phyloP scores from a whole-genome alignment of 2,329 filamentous ascomycete genomes.

The Aspergillus chevalieri region DNA sequence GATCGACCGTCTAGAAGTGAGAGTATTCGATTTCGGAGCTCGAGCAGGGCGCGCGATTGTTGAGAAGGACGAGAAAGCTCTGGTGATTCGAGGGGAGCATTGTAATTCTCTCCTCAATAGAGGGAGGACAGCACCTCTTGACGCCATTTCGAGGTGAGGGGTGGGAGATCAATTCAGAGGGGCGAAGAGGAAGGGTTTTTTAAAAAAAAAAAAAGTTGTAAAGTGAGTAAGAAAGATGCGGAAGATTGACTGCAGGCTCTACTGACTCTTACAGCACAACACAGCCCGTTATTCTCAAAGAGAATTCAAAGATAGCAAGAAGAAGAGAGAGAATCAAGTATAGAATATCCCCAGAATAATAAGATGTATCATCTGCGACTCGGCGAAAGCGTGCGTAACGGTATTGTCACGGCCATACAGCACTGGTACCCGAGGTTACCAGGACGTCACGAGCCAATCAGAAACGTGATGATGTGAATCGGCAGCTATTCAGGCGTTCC shows the following conservation, averaged over 20 bases:
- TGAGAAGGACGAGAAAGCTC: slow-evolving; percentile 17
- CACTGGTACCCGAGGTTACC: slow-evolving; percentile 1
- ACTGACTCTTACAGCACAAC: background rate
- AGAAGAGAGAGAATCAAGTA: background rate
- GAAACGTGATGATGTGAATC: slow-evolving; percentile 19
- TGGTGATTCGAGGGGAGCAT: slow-evolving; percentile 23
- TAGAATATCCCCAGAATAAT: background rate
- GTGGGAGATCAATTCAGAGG: background rate
- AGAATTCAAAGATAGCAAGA: background rate
- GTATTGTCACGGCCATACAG: slow-evolving; percentile 16
- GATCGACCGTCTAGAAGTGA: slow-evolving; percentile 12
- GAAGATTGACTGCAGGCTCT: too few relatives aligned
- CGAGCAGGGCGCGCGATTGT: slow-evolving; percentile 16
- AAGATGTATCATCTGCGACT: background rate
- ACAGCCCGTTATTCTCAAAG: background rate
- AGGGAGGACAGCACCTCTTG: slow-evolving; percentile 35
- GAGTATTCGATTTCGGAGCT: slow-evolving; percentile 13
- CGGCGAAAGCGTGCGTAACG: slow-evolving; percentile 18
- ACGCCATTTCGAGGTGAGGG: slow-evolving; percentile 30
- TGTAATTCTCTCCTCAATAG: slow-evolving; percentile 37
- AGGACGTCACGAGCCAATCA: slow-evolving; percentile 19
- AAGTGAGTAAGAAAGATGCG: too few relatives aligned
- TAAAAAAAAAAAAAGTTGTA: background rate
- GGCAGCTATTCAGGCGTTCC: slow-evolving; percentile 1
- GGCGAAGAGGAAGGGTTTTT: background rate